A percentile compares a stretch with the other conserved stretches of the same genome.
Evolutionary conservation across 2,329 filamentous ascomycete species (phyloP).

Genomic region (Aspergillus sp.): DNA sequence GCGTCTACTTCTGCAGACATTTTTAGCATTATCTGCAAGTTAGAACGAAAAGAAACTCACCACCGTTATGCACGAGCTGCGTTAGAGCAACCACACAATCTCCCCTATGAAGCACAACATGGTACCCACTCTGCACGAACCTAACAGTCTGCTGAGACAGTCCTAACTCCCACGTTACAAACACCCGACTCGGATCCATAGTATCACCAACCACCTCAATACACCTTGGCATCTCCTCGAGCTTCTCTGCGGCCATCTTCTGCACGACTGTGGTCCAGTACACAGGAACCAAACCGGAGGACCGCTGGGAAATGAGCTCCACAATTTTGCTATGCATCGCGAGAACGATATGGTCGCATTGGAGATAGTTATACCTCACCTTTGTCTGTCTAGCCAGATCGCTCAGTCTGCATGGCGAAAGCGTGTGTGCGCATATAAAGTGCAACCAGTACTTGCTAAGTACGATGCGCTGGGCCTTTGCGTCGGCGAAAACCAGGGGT

Average conservation of each 20-base stretch:
- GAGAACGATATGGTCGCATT: neutral
- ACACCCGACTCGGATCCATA: neutral
- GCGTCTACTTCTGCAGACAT: neutral
- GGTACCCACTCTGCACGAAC: neutral
- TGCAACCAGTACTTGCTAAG: neutral
- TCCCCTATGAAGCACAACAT: neutral
- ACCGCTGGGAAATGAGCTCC: neutral
- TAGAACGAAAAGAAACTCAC: neutral
- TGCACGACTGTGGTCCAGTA: neutral
- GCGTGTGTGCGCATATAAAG: neutral
- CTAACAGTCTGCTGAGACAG: neutral
- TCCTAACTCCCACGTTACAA: neutral
- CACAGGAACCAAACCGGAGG: neutral
- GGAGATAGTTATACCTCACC: neutral
- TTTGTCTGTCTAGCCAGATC: neutral
- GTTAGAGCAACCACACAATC: neutral
- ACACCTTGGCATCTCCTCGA: neutral
- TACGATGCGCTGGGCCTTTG: neutral
- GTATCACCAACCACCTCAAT: neutral
- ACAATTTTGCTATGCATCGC: neutral
- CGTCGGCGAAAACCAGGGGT: neutral
- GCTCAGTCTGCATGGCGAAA: neutral
- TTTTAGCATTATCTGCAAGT: neutral
- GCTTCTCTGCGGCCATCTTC: neutral
- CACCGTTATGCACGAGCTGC: neutral